Percentiles rank a stretch among this genome's conserved stretches.
Conservation (phyloP, 2,329 filamentous ascomycete genomes). For the Helotiales sp. region DNA sequence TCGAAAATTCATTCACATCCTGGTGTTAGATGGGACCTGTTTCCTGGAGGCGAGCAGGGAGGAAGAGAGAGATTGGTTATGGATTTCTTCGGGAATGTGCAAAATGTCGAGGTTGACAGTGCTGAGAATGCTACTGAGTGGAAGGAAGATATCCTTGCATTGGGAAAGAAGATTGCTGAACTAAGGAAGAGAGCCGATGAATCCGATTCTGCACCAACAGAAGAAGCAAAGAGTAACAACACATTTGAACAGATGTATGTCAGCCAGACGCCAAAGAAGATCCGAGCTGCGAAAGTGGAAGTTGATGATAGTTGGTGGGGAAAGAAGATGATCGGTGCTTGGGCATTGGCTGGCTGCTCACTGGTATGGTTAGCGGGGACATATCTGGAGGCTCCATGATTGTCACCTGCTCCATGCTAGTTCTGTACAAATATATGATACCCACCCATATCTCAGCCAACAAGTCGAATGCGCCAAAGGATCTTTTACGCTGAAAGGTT, state of each 20-base stretch:
- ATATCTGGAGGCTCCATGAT: conserved; percentile 40
- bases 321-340: conserved; percentile 63
- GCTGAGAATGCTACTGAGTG: conserved; percentile 50
- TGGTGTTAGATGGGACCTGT: conserved; percentile 93
- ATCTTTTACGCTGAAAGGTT: no score
- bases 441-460: no score
- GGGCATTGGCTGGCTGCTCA: conserved; percentile 61
- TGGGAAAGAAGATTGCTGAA: conserved; percentile 66
- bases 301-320: conserved; percentile 67
- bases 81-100: conserved; percentile 98
- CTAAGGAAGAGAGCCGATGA: conserved; percentile 42
- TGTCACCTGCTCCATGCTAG: neutral
- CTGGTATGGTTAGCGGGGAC: conserved; percentile 59
- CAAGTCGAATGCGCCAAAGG: no score
- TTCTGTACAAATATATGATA: neutral
- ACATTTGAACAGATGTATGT: conserved; percentile 18
- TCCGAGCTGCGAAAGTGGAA: conserved; percentile 58
- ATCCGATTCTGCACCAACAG: conserved; percentile 18
- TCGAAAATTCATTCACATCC: conserved; percentile 92
- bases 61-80: conserved; percentile 82
- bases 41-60: conserved; percentile 75
- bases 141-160: conserved; percentile 74
- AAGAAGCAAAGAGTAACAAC: conserved; percentile 25
- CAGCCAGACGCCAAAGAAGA: conserved; percentile 34
- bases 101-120: conserved; percentile 85